A percentile compares a stretch with the other conserved stretches of the same genome.
These are phyloP conservation scores for Tuber umbilicatum DNA, from an alignment of 495 filamentous ascomycete species.

Conservation along the genomic window DNA sequence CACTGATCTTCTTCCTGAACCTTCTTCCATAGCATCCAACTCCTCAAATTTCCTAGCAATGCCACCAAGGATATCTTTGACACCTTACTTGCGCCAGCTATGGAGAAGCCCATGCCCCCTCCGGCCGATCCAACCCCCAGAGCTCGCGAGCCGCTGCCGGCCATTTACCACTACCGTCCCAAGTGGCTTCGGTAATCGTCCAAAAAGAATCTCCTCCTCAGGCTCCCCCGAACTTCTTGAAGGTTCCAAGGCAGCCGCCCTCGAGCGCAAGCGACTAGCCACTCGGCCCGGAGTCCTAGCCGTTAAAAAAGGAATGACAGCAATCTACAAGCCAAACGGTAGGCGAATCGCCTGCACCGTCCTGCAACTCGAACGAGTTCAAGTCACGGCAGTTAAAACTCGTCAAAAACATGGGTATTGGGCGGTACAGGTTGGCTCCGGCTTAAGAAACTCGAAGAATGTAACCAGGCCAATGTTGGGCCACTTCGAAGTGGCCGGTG, in stretches of 20 bases:
- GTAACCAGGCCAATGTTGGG: conserved; percentile 72
- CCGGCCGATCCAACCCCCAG: background rate
- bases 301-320: conserved; percentile 92
- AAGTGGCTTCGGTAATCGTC: conserved; percentile 31
- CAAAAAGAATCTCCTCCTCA: conserved; percentile 39
- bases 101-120: conserved; percentile 2
- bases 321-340: conserved; percentile 72
- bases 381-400: conserved; percentile 81
- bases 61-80: conserved; percentile 21
- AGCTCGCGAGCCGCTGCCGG: background rate
- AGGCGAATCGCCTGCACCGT: conserved; percentile 80
- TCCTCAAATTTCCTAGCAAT: conserved; percentile 12
- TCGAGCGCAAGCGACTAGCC: conserved; percentile 72
- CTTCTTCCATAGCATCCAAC: background rate
- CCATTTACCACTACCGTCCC: conserved; percentile 27
- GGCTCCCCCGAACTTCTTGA: conserved; percentile 49
- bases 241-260: conserved; percentile 68
- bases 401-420: conserved; percentile 74
- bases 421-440: conserved; percentile 81
- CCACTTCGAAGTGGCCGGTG: conserved; percentile 68
- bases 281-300: conserved; percentile 74
- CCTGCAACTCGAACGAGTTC: conserved; percentile 84
- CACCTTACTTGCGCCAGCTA: conserved; percentile 1
- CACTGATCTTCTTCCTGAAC: background rate
- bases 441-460: conserved; percentile 68